Base-by-base conservation (phyloP, 495 filamentous ascomycete species). In the Penicillium cataractarum region DNA sequence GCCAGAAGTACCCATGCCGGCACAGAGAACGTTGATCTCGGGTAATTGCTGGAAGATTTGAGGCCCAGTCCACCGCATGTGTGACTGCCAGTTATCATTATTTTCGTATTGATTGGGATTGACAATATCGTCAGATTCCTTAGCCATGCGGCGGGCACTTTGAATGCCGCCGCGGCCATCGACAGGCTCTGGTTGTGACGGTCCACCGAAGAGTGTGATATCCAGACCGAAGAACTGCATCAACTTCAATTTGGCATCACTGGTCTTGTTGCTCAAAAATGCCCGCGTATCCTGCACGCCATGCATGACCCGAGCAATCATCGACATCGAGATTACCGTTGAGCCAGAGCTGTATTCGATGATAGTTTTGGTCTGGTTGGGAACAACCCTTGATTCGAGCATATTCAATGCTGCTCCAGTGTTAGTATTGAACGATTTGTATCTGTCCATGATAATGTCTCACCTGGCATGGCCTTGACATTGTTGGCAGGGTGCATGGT, bases 271-370 rank as follows among this genome's bases (percentile, higher is more conserved):
- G 62, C 79, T 86, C 32, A 87, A 65, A 62, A 80, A 87, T 1
- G 86, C 86, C 27, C 80, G 70, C 4, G 81, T 81, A 64, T 87
- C 82, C 0, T 82, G 48, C 19, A 85, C 74, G 0, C 76, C 81
- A 56, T 84, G 80, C 68, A 83, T 74, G 26, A 82, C 82, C 33
- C 85, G 75, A 1, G 83, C 78, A 22, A 84, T 70, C 66, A 89
- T 80, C 7, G 82, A 80, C 76, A 89, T 79, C 0, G 85, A 87
- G 46, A 87, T 78, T 12, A 87, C 83, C 0, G 85, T 89, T 9
- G 85, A 87, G 4, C 86, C 85, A 2, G 85, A 87, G 69, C 85
- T 87, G 60, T 82, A 83, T 59, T 89, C 86, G 54, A 87, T 78
- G 40, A 89, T 82, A 0, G 77, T 81, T 33, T 81, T 75, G 12